Conservation (phyloP, 225 moss, liverwort and hornwort species). For the Neckera pumila region DNA sequence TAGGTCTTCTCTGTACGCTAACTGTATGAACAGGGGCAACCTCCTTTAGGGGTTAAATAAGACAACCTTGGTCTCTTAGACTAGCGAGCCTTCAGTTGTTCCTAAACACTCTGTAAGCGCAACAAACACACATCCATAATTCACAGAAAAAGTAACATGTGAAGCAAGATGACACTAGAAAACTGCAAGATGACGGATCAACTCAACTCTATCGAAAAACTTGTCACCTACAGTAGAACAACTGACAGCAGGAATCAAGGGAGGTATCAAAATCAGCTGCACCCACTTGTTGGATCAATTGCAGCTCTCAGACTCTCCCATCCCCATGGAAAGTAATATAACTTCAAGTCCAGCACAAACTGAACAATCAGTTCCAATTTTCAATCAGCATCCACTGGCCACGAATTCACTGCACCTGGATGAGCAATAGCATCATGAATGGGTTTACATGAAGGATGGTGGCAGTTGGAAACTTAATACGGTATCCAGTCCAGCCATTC, state of each 20-base stretch:
- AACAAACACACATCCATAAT: background rate
- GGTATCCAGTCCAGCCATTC: background rate
- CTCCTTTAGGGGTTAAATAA: too few species aligned
- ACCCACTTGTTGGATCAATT: background rate
- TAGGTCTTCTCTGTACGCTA: too few species aligned
- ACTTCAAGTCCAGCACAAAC: slow-evolving; percentile 7
- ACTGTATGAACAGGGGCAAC: too few species aligned
- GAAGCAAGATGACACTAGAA: background rate
- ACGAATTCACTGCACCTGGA: background rate
- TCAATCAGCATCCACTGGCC: background rate
- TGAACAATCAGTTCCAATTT: background rate
- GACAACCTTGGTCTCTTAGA: background rate
- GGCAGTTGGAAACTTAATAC: background rate
- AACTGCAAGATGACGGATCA: background rate
- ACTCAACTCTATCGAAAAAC: background rate
- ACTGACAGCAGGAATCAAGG: background rate
- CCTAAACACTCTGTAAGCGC: background rate
- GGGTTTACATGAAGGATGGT: background rate
- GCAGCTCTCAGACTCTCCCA: background rate
- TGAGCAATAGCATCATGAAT: background rate
- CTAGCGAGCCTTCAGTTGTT: background rate
- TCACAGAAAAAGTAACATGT: background rate
- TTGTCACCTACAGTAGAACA: background rate
- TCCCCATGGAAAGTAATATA: background rate
- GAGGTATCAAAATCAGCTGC: background rate